A percentile compares a stretch with the other conserved stretches of the same genome.
These are phyloP conservation scores for Mucor plumbeus DNA, from an alignment of 371 early-diverging fungal genomes.

Conservation along the genomic window DNA sequence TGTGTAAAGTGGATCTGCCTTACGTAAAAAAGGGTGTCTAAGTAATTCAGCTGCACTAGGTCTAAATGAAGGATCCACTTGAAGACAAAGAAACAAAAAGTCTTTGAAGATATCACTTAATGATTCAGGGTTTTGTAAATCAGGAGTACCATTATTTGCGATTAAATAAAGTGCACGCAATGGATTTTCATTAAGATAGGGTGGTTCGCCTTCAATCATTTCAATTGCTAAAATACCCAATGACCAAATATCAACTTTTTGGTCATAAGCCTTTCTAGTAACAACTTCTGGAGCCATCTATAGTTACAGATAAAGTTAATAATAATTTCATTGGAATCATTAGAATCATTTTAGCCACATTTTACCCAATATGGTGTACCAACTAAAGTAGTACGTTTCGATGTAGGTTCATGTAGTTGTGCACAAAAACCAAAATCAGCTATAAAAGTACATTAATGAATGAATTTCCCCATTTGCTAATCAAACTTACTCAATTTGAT, in stretches of 20 bases:
- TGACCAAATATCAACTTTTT: conserved; percentile 97
- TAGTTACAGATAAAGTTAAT: background rate
- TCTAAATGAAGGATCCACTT: conserved; percentile 84
- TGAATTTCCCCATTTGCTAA: background rate
- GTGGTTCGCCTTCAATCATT: conserved; percentile 94
- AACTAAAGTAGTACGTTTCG: conserved; percentile 90
- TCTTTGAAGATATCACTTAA: conserved; percentile 78
- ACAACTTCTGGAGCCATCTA: conserved; percentile 97
- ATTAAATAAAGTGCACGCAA: conserved; percentile 87
- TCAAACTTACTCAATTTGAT: conserved; percentile 83
- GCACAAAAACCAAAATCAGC: conserved; percentile 98
- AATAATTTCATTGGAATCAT: background rate
- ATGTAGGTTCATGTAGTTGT: conserved; percentile 78
- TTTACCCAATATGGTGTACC: conserved; percentile 90
- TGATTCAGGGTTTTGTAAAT: conserved; percentile 85
- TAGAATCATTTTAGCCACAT: background rate
- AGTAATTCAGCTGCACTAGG: conserved; percentile 80
- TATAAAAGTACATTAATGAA: conserved; percentile 25
- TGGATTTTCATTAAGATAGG: conserved; percentile 94
- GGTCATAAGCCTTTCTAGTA: conserved; percentile 89
- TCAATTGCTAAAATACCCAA: conserved; percentile 97
- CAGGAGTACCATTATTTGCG: conserved; percentile 95
- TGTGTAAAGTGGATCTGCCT: conserved; percentile 85
- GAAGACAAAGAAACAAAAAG: conserved; percentile 81
- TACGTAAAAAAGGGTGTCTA: conserved; percentile 85